Evolutionary conservation across 2,329 filamentous ascomycete species (phyloP).

Genomic region (Samsoniella hepiali): DNA sequence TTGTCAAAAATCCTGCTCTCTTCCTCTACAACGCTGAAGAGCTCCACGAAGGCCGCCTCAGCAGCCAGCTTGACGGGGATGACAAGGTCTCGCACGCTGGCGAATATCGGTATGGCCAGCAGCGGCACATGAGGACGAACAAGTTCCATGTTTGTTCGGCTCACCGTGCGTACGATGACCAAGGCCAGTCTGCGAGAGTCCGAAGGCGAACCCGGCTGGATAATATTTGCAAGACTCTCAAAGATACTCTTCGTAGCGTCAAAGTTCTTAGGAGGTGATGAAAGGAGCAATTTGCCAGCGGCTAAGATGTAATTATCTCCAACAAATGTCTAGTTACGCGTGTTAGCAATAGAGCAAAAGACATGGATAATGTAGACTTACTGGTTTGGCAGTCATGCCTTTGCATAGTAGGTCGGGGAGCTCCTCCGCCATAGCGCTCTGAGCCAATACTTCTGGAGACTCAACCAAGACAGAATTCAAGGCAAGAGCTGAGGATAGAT

Average conservation of each 20-base stretch:
- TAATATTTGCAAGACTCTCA: slow-evolving; percentile 68
- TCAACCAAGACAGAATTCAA: slow-evolving; percentile 88
- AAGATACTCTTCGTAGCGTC: slow-evolving; percentile 79
- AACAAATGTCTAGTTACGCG: slow-evolving; percentile 63
- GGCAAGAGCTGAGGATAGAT: slow-evolving; percentile 74
- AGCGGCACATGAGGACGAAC: slow-evolving; percentile 76
- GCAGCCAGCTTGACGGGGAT: slow-evolving; percentile 95
- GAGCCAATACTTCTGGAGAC: slow-evolving; percentile 66
- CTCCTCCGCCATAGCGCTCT: slow-evolving; percentile 66
- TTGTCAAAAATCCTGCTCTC: slow-evolving; percentile 86
- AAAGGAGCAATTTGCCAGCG: slow-evolving; percentile 83
- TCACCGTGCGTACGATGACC: slow-evolving; percentile 82
- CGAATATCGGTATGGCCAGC: slow-evolving; percentile 81
- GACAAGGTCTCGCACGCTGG: slow-evolving; percentile 82
- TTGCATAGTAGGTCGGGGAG: slow-evolving; percentile 73
- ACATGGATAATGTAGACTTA: slow-evolving; percentile 42
- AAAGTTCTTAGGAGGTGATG: slow-evolving; percentile 64
- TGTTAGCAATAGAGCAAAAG: not conserved
- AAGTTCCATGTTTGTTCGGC: slow-evolving; percentile 73
- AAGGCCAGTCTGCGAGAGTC: slow-evolving; percentile 84
- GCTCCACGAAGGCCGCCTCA: slow-evolving; percentile 86
- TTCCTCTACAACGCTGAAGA: slow-evolving; percentile 87
- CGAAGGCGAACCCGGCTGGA: slow-evolving; percentile 72
- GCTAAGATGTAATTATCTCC: slow-evolving; percentile 86
- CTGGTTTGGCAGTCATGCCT: slow-evolving; percentile 73